Evolutionary conservation across 2,329 filamentous ascomycete genomes (phyloP).

Genomic region (Diplodia intermedia): DNA sequence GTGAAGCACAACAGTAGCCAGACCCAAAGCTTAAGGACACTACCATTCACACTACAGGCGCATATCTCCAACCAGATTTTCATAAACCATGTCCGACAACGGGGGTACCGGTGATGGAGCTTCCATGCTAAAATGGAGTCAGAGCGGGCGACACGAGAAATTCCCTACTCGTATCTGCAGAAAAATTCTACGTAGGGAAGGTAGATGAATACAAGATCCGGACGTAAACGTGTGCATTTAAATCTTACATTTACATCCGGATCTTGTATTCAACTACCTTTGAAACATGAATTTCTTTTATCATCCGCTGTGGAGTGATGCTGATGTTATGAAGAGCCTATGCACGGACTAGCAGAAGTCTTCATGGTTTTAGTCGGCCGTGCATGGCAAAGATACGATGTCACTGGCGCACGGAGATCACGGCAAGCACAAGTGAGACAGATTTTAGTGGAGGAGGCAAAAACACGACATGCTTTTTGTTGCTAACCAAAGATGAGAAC

Average conservation of each 20-base stretch:
- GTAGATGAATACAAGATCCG: too few species aligned
- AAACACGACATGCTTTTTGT: conserved; percentile 3
- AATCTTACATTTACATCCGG: too few species aligned
- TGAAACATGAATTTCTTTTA: too few species aligned
- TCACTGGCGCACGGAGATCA: background rate
- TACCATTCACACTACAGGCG: background rate
- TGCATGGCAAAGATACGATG: background rate
- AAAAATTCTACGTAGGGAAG: too few species aligned
- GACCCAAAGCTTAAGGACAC: background rate
- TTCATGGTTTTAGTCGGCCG: background rate
- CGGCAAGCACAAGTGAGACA: background rate
- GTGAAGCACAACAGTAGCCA: background rate
- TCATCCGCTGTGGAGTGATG: background rate
- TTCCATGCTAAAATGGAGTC: too few species aligned
- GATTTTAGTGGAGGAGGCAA: background rate
- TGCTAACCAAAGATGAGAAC: background rate
- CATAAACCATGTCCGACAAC: background rate
- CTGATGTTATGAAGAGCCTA: too few species aligned
- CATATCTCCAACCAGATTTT: background rate
- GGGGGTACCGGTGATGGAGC: too few species aligned
- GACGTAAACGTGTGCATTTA: too few species aligned
- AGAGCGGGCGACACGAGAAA: too few species aligned
- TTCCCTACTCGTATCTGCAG: too few species aligned
- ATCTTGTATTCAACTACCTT: too few species aligned
- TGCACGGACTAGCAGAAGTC: too few species aligned